Base-by-base conservation (phyloP, 345 rosid species). In the Syzygium oleosum region DNA sequence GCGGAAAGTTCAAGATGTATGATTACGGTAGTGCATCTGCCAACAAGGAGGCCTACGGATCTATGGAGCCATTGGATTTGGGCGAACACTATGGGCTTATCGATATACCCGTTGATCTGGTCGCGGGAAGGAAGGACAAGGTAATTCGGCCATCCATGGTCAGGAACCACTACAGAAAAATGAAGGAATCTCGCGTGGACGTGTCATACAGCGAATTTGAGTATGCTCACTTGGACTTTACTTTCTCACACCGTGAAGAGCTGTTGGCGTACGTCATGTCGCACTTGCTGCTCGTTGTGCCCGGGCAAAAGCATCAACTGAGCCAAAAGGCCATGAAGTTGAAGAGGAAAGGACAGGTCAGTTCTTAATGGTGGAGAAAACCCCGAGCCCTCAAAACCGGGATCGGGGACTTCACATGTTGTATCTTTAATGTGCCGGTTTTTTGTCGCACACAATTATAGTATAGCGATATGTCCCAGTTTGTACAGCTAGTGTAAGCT, bases 171-270 rank as follows among this genome's bases (percentile, higher is more conserved):
- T 95, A 98, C 49, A 93, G 88, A 84, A 80, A 94, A 89, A 96
- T 98, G 99, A 94, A 92, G 90, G 94, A 95, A n/a, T 90, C 94
- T 0, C 94, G 90, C 3, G 98, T 96, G 6, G 95, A 96, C 27
- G 97, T 93, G 29, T 94, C 99, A 1, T 96, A 91, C 86, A 92
- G 77, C 1, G 99, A 95, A 90, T 94, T 92, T 31, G 99, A 98
- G 90, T 98, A 96, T 85, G 99, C 96, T 29, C 99, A 96, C 91
- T 91, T 96, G 90, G 99, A 98, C 92, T 98, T 98, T 93, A 98
- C 97, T 25, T 96, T 96, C 88, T 93, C 99, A 43, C 98, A 98
- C 91, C 96, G 92, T 0, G 98, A 98, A 90, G 99, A 98, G 87
- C 92, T 98, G 88, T 80, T 98, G 79, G 91, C 95, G 12, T 96